Percentiles rank a stretch among this genome's conserved stretches.
Conservation (phyloP, 345 rosid genomes). For the Balakata baccata region DNA sequence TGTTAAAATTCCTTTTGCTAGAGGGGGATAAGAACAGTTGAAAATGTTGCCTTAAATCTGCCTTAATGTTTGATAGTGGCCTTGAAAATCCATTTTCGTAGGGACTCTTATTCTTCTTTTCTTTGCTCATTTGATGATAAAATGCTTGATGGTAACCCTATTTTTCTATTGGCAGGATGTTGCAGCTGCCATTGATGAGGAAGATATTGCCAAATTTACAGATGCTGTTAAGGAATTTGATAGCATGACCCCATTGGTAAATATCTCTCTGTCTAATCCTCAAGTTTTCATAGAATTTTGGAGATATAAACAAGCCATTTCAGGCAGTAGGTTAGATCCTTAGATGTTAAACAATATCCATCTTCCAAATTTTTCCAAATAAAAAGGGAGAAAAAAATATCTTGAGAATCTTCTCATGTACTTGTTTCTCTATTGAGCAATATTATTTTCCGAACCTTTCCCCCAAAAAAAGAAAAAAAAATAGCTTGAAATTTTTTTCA, state of each 20-base stretch:
- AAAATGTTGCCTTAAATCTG: neutral
- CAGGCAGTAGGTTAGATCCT: neutral
- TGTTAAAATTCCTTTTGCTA: neutral
- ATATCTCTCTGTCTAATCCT: slow-evolving; percentile 2
- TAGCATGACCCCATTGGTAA: slow-evolving; percentile 98
- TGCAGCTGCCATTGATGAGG: slow-evolving; percentile 88
- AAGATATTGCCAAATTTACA: slow-evolving; percentile 84
- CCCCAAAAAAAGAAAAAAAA: too few relatives aligned
- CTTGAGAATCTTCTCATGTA: too few relatives aligned
- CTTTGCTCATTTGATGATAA: too few relatives aligned
- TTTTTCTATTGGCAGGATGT: slow-evolving; percentile 52
- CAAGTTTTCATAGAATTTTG: neutral
- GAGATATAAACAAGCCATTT: neutral
- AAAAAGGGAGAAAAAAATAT: too few relatives aligned
- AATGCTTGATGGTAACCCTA: neutral
- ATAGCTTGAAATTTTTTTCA: neutral
- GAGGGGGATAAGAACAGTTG: neutral
- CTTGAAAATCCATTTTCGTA: too few relatives aligned
- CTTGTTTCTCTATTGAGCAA: too few relatives aligned
- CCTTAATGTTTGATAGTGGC: too few relatives aligned
- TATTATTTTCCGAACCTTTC: too few relatives aligned
- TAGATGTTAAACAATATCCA: neutral
- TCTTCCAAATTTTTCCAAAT: neutral
- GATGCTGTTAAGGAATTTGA: slow-evolving; percentile 92
- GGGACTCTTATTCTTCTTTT: too few relatives aligned